Percentiles rank a stretch among this genome's conserved stretches.
These are phyloP conservation scores for Kalmusia sp. DNA, from an alignment of 2,329 filamentous ascomycete species.

Conservation along the genomic window DNA sequence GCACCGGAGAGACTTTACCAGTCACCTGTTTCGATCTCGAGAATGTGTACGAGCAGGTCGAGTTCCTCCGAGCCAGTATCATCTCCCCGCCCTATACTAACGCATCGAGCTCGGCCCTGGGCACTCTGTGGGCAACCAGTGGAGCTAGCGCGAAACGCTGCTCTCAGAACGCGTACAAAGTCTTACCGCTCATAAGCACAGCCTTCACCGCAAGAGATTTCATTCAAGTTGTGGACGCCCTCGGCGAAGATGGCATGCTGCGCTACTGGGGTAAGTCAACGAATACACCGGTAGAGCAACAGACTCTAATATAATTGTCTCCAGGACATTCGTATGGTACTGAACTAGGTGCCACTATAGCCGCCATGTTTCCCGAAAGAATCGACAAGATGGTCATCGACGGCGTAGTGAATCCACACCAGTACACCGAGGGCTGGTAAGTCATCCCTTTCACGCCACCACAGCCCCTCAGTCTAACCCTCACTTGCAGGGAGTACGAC, in stretches of 20 bases:
- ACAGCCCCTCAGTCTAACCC: no score
- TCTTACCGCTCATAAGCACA: not conserved
- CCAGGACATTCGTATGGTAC: slow-evolving; percentile 50
- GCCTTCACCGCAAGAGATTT: not conserved
- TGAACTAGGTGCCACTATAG: slow-evolving; percentile 35
- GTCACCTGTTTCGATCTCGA: no score
- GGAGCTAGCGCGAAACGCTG: not conserved
- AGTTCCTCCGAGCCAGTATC: no score
- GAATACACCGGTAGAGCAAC: no score
- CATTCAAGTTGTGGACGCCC: not conserved
- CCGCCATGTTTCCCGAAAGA: slow-evolving; percentile 31
- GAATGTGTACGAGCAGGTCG: no score
- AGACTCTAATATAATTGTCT: no score
- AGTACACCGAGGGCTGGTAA: slow-evolving; percentile 13
- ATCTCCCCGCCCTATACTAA: no score
- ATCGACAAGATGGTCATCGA: slow-evolving; percentile 43
- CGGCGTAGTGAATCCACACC: slow-evolving; percentile 46
- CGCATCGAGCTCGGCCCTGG: not conserved
- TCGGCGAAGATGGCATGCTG: no score
- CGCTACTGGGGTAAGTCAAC: no score
- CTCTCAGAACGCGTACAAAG: not conserved
- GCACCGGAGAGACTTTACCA: no score
- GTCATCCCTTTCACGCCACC: not conserved
- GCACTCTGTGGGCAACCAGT: not conserved
- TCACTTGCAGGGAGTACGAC: no score